Conservation (phyloP, 176 grass and related monocot genomes). For the Tuctoria greenei region DNA sequence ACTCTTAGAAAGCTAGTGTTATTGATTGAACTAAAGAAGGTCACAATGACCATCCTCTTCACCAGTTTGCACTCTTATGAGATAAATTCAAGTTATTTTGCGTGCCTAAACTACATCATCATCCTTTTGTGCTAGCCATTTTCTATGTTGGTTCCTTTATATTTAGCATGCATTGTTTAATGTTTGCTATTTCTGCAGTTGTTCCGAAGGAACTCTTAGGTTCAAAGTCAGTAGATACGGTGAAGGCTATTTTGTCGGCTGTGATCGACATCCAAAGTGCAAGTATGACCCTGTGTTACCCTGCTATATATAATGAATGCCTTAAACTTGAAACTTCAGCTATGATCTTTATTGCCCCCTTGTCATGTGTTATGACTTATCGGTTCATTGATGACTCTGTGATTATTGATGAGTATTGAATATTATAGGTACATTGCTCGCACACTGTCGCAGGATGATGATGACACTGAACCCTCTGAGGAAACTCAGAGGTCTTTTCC, state of each 20-base stretch:
- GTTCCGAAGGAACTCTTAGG: conserved; percentile 76
- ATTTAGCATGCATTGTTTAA: background rate
- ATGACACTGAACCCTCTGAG: conserved; percentile 45
- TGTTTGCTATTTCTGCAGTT: conserved; percentile 60
- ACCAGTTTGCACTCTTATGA: background rate
- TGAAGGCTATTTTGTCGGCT: conserved; percentile 91
- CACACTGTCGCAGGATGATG: conserved; percentile 62
- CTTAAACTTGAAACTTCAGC: conserved; percentile 27
- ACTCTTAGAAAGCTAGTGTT: background rate
- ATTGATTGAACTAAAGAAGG: background rate
- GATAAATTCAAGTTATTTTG: conserved; percentile 3
- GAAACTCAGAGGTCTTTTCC: conserved; percentile 45
- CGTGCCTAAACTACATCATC: background rate
- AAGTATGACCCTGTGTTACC: conserved; percentile 58
- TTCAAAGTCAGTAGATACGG: conserved; percentile 93
- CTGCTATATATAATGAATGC: conserved; percentile 17
- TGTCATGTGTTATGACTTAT: conserved; percentile 28
- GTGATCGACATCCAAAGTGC: conserved; percentile 87
- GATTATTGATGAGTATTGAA: conserved; percentile 21
- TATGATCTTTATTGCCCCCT: conserved; percentile 15
- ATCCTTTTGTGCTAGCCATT: conserved; percentile 2
- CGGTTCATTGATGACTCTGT: conserved; percentile 18
- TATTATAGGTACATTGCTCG: conserved; percentile 73
- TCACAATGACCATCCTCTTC: background rate
- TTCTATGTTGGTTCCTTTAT: conserved; percentile 15